These are phyloP conservation scores for Fusarium avenaceum DNA, from an alignment of 2,329 filamentous ascomycete genomes.

Conservation along the genomic window DNA sequence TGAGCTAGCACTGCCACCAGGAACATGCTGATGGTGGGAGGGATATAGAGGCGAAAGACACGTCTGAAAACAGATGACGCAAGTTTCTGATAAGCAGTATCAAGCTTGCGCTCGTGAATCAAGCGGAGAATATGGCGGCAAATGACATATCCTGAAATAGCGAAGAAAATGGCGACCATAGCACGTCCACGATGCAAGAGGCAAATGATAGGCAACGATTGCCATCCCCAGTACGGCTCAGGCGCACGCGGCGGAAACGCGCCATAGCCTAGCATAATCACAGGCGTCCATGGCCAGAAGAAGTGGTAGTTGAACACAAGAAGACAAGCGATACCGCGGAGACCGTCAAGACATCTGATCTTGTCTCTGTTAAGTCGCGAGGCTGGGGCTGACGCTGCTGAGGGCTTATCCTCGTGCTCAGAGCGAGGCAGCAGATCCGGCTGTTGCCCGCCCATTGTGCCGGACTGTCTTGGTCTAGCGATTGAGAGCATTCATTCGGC, in stretches of 20 bases:
- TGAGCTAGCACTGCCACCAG: conserved; percentile 57
- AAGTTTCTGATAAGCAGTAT: conserved; percentile 55
- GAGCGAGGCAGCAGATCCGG: conserved; percentile 39
- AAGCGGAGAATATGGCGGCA: conserved; percentile 56
- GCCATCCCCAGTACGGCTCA: conserved; percentile 52
- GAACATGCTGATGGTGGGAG: conserved; percentile 58
- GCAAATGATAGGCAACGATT: conserved; percentile 57
- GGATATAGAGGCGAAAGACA: conserved; percentile 57
- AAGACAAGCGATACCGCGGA: conserved; percentile 59
- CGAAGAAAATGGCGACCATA: conserved; percentile 61
- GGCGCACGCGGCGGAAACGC: conserved; percentile 54
- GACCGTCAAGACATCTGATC: conserved; percentile 57
- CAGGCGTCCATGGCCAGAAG: conserved; percentile 57
- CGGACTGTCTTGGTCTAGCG: conserved; percentile 35
- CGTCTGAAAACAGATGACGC: conserved; percentile 56
- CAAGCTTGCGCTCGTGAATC: conserved; percentile 55
- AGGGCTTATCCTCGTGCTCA: conserved; percentile 29
- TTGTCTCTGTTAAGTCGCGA: conserved; percentile 49
- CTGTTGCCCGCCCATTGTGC: conserved; percentile 37
- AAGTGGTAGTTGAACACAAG: conserved; percentile 61
- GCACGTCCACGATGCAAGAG: conserved; percentile 57
- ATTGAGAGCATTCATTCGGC: conserved; percentile 39
- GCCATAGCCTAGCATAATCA: conserved; percentile 58
- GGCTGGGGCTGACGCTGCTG: conserved; percentile 17
- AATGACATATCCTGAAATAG: conserved; percentile 60